phyloP scores from a whole-genome alignment of 805 yeast species.

The Wickerhamomyces silvicola region DNA sequence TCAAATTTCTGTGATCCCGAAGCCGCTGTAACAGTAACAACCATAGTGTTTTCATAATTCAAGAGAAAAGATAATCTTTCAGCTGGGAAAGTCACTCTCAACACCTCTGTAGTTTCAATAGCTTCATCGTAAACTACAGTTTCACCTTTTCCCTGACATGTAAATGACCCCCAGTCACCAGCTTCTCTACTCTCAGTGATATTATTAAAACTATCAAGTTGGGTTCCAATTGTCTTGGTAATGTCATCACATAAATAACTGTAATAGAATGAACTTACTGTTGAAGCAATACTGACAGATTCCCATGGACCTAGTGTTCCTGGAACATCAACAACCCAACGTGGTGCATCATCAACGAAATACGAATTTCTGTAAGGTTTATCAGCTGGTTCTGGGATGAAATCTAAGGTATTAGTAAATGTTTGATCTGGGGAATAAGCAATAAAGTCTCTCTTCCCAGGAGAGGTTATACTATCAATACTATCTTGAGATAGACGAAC shows the following conservation, averaged over 20 bases:
- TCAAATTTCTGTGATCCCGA: not conserved
- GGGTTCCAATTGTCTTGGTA: slow-evolving; percentile 2
- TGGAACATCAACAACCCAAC: slow-evolving; percentile 7
- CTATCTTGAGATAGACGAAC: slow-evolving; percentile 1
- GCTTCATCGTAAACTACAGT: not conserved
- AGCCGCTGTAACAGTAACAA: not conserved
- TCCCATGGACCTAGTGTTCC: slow-evolving; percentile 7
- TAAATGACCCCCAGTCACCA: not conserved
- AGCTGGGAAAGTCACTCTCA: not conserved
- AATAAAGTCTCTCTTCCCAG: slow-evolving; percentile 2
- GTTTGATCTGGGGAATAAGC: slow-evolving; percentile 2
- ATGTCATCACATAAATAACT: slow-evolving; percentile 1
- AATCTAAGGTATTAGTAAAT: not conserved
- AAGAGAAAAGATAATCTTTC: not conserved
- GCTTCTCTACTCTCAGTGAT: slow-evolving; percentile 2
- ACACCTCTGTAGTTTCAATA: not conserved
- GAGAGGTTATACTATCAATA: not conserved
- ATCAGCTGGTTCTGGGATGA: slow-evolving; percentile 4
- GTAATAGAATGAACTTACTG: slow-evolving; percentile 1
- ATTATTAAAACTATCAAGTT: slow-evolving; percentile 3
- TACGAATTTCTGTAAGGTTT: slow-evolving; percentile 4
- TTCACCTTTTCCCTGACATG: not conserved
- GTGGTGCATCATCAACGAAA: slow-evolving; percentile 2
- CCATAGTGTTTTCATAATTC: not conserved
- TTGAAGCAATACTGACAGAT: slow-evolving; percentile 1